Evolutionary conservation across 768 basidiomycete genomes (phyloP), one percentile per base, ranked within the genome.

Genomic region (Atractiella rhizophila): DNA sequence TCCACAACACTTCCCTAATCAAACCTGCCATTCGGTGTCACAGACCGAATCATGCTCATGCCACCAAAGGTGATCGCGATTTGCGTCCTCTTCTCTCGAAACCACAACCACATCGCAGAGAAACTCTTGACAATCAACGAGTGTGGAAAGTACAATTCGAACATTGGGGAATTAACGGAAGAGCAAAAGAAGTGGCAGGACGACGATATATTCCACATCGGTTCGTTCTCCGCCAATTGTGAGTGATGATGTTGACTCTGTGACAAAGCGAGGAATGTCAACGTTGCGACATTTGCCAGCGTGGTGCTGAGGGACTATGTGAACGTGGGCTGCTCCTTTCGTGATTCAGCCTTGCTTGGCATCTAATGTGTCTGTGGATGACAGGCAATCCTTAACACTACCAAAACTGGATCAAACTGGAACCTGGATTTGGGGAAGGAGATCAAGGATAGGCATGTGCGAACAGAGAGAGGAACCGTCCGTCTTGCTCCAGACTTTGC

Each of bases 71-170:
- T 62, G 15, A 67, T 70, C 46, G 75, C 74, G 0, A 62, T 80
- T 26, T 60, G 76, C 4, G 65, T 80, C 29, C 57, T 80, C 9
- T 59, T 80, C 33, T 67, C 59, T 47, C 67, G 76, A 26, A 80
- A 80, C 45, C 33, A 35, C 33, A 29, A 80, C 75, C 78, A 66
- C 50, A 66, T 76, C 29, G 74, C 77, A 0, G 62, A 73, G 42
- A 73, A 66, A 50, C 60, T 80, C 23, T 52, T 74, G 9, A 61
- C 66, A 39, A 70, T 80, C 55, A 76, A 80, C 51, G 78, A 80
- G 55, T 51, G 55, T 11, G 63, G 65, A 5, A 65, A 59, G 1
- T 73, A 65, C 52, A 57, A 13, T 11, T 35, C 33, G 8, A 21
- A 35, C 33, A n/a, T 35, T 10, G 16, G 16, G 16, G 23, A 35